Evolutionary conservation across 331 rosid species (phyloP).

Genomic region (Telfairia occidentalis): DNA sequence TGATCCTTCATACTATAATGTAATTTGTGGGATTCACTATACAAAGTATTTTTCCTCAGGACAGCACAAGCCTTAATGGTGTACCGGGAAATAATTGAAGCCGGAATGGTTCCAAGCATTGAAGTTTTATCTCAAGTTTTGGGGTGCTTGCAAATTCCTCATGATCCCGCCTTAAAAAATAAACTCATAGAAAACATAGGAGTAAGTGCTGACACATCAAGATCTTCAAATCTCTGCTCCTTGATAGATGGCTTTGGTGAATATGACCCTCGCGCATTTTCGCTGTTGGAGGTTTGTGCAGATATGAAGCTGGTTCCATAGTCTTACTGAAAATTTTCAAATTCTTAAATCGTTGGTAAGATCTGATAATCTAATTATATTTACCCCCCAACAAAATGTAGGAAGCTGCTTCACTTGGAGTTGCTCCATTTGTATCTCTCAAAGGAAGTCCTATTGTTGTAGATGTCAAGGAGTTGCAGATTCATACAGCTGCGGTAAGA

Average conservation of each 20-base stretch:
- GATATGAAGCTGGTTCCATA: conserved; percentile 14
- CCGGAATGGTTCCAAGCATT: conserved; percentile 55
- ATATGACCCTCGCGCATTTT: conserved; percentile 83
- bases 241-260: conserved; percentile 86
- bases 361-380: conserved; percentile 17
- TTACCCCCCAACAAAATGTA: conserved; percentile 17
- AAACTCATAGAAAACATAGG: conserved; percentile 66
- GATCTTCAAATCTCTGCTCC: conserved; percentile 55
- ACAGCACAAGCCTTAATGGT: conserved; percentile 69
- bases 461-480: conserved; percentile 51
- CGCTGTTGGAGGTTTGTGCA: conserved; percentile 74
- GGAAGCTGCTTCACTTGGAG: conserved; percentile 94
- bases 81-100: conserved; percentile 61
- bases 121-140: conserved; percentile 67
- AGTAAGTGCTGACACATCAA: conserved; percentile 37
- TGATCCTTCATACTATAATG: not conserved
- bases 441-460: conserved; percentile 58
- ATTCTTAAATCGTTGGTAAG: conserved; percentile 14
- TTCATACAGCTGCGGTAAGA: conserved; percentile 72
- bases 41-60: conserved; percentile 38
- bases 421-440: conserved; percentile 63
- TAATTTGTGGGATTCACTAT: not conserved
- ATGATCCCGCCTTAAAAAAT: conserved; percentile 38
- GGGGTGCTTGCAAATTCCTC: conserved; percentile 83
- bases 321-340: conserved; percentile 1